phyloP scores from a whole-genome alignment of 495 filamentous ascomycete species.

The Hyaloscypha finlandica region DNA sequence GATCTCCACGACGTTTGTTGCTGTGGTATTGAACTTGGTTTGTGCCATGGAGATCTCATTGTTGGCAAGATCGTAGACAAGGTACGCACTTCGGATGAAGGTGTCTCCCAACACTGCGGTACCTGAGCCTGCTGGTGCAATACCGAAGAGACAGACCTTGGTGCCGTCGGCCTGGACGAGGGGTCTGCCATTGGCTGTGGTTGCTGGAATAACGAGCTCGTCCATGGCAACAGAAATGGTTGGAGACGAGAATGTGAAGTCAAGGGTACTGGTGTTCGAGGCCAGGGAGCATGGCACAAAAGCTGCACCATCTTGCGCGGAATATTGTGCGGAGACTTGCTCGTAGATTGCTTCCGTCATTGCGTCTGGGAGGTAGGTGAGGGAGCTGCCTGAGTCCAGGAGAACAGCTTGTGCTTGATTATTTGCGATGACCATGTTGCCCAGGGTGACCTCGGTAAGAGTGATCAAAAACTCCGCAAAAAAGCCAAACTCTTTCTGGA shows the following conservation, averaged over 20 bases:
- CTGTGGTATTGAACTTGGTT: conserved; percentile 77
- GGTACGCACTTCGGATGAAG: conserved; percentile 87
- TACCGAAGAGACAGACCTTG: conserved; percentile 71
- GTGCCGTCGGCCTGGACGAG: conserved; percentile 63
- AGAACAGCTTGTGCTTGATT: conserved; percentile 69
- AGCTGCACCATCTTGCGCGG: conserved; percentile 53
- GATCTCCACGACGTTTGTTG: conserved; percentile 70
- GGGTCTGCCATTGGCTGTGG: conserved; percentile 45
- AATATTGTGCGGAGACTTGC: conserved; percentile 64
- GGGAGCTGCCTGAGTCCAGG: conserved; percentile 88
- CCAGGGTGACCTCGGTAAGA: conserved; percentile 57
- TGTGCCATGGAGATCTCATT: conserved; percentile 87
- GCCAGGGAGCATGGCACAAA: conserved; percentile 74
- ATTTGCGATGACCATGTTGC: conserved; percentile 47
- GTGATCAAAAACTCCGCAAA: conserved; percentile 83
- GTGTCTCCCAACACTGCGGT: conserved; percentile 85
- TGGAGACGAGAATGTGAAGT: conserved; percentile 67
- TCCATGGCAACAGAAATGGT: conserved; percentile 72
- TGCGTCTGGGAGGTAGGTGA: conserved; percentile 80
- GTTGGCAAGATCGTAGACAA: conserved; percentile 88
- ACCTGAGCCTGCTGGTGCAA: conserved; percentile 66
- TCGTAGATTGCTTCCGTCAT: conserved; percentile 66
- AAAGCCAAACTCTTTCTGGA: conserved; percentile 58
- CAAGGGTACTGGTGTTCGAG: conserved; percentile 56
- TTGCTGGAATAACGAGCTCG: conserved; percentile 75